Percentiles rank a stretch among this genome's conserved stretches.
These are phyloP conservation scores for Zygotorulaspora danielsina DNA, from an alignment of 805 yeast species.

Conservation along the genomic window DNA sequence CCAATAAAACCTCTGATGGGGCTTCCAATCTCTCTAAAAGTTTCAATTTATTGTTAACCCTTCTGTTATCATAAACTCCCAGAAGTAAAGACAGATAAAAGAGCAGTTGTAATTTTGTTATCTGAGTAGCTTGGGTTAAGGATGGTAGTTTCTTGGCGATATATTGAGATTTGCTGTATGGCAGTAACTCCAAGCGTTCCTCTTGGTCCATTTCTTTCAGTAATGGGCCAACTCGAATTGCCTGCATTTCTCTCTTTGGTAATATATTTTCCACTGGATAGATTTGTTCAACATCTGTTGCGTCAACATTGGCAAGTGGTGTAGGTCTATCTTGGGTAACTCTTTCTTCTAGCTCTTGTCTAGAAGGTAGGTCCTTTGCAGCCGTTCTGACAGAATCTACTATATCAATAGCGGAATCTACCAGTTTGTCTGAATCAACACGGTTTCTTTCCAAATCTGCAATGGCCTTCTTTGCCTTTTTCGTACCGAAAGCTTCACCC, in stretches of 20 bases:
- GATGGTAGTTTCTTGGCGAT: constrained; percentile 45
- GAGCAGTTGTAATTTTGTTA: constrained; percentile 60
- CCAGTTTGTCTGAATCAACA: constrained; percentile 79
- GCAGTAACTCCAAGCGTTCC: constrained; percentile 54
- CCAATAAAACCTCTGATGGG: constrained; percentile 70
- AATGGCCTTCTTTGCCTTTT: constrained; percentile 89
- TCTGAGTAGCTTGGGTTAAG: constrained; percentile 44
- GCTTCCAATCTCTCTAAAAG: constrained; percentile 58
- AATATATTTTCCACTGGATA: constrained; percentile 72
- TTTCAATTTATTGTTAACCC: constrained; percentile 54
- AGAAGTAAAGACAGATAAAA: constrained; percentile 75
- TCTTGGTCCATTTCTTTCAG: constrained; percentile 50
- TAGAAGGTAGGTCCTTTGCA: constrained; percentile 71
- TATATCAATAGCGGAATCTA: constrained; percentile 70
- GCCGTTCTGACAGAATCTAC: constrained; percentile 70
- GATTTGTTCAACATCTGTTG: constrained; percentile 77
- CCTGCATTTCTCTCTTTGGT: constrained; percentile 58
- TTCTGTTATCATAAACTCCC: constrained; percentile 73
- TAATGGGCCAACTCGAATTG: constrained; percentile 60
- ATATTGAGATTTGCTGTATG: constrained; percentile 55
- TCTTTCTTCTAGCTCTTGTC: constrained; percentile 52
- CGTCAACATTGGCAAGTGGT: constrained; percentile 70
- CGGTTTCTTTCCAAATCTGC: constrained; percentile 74
- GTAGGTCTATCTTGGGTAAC: constrained; percentile 74
- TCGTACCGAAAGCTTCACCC: constrained; percentile 97